Conservation (phyloP, 148 eudicot species). For the Drosera capensis region DNA sequence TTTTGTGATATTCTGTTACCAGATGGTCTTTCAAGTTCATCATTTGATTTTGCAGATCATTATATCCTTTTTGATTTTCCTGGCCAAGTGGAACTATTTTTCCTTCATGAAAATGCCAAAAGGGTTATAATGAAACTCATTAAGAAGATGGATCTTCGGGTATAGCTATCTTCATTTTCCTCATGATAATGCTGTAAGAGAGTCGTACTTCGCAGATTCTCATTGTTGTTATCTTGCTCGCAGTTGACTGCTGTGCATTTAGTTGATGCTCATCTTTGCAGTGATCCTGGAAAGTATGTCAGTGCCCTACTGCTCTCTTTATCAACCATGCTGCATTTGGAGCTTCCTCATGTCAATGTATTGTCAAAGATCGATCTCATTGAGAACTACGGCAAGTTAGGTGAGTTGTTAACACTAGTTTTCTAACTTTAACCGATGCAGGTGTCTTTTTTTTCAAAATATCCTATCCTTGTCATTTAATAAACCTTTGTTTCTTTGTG, state of each 20-base stretch:
- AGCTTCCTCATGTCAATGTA: conserved; percentile 94
- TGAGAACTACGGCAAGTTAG: conserved; percentile 86
- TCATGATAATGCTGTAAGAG: neutral
- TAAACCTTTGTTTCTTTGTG: conserved; percentile 6
- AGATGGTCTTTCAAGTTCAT: neutral
- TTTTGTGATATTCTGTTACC: neutral
- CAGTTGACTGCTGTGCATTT: conserved; percentile 92
- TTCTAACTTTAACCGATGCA: neutral
- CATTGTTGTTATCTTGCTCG: conserved; percentile 9
- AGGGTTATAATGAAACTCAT: conserved; percentile 53
- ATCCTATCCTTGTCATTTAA: conserved; percentile 4
- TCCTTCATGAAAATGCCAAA: conserved; percentile 79
- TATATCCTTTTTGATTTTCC: conserved; percentile 96
- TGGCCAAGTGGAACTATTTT: conserved; percentile 95
- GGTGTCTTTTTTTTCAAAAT: neutral
- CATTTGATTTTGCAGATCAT: conserved; percentile 54
- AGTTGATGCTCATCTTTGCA: conserved; percentile 89
- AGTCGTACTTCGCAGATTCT: conserved; percentile 1
- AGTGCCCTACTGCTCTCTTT: conserved; percentile 85
- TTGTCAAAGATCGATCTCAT: conserved; percentile 88
- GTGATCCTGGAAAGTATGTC: conserved; percentile 86
- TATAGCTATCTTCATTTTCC: conserved; percentile 14
- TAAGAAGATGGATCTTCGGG: conserved; percentile 80
- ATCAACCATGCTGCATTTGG: conserved; percentile 93
- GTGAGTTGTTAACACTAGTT: conserved; percentile 16